Evolutionary conservation across 495 filamentous ascomycete species (phyloP), one percentile per base, ranked within the genome.

Genomic region (Tuber melanosporum): DNA sequence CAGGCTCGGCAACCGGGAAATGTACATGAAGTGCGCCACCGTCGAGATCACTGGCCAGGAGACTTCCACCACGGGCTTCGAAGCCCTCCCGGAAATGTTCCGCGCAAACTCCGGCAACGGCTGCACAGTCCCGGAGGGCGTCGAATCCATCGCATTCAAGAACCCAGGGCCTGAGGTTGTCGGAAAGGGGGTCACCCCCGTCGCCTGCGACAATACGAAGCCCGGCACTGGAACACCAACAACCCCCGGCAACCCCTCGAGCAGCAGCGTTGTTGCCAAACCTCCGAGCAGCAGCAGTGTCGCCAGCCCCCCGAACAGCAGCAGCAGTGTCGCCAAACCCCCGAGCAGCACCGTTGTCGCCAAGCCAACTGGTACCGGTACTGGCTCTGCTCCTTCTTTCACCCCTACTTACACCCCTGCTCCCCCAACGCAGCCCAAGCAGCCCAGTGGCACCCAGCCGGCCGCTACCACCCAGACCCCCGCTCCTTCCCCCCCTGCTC

Each of bases 11-110:
- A 93, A 94, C 86, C 89, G 93, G 36, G 94, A 98, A 84, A 93
- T 96, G 89, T 97, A 97, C 87, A 97, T 96, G 94, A 94, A 94
- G 88, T 98, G 94, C 77, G 87, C 95, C 71, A 89, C 87, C 8
- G 88, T 97, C 78, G 86, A 85, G 1, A 88, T 88, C 49, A 87
- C 87, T 7, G 89, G 88, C 72, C 77, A 85, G 22, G 75, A 82
- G 43, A 85, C 83, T 39, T 82, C 82, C 10, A 81, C 75, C 3
- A 77, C 79, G 1, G 81, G 41, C 10, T 79, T 84, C 47, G 71
- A 83, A 20, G 85, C 84, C 43, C 91, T 94, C 36, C 94, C 94
- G 1, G 86, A 91, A 74, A 92, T 97, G 92, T 90, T 96, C 71
- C 88, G 91, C 26, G 91, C 92, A 81, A 97, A 97, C 87, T 87